Conservation (phyloP, 169 alveolate genomes). For the Amoebophrya sp. region DNA sequence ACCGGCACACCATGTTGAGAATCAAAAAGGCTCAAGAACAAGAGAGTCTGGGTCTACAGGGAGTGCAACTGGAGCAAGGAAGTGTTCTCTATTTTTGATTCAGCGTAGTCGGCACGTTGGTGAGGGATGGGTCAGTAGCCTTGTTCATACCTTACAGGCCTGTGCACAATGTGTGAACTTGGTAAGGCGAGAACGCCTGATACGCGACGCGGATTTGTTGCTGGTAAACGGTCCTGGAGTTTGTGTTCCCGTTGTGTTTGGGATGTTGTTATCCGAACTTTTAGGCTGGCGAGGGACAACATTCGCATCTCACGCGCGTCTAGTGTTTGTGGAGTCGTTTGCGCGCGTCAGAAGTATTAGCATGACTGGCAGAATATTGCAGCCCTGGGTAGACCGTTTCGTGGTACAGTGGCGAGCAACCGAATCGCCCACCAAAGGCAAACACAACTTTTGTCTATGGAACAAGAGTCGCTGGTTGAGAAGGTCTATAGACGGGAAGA, state of each 20-base stretch:
- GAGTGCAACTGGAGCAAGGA: too few species aligned
- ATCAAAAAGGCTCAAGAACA: too few species aligned
- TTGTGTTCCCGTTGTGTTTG: not conserved
- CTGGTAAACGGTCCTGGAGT: not conserved
- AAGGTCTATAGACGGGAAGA: too few species aligned
- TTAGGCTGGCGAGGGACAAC: not conserved
- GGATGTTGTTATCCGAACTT: not conserved
- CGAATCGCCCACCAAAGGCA: too few species aligned
- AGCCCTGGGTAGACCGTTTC: not conserved
- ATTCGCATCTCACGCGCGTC: too few species aligned
- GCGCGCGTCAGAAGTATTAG: not conserved
- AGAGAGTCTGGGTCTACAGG: too few species aligned
- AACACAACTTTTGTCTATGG: too few species aligned
- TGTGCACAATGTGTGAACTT: not conserved
- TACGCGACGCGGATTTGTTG: not conserved
- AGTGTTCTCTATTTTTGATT: too few species aligned
- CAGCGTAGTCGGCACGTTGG: conserved; percentile 3
- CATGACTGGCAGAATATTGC: not conserved
- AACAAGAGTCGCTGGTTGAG: too few species aligned
- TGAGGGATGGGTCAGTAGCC: not conserved
- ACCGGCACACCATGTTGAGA: too few species aligned
- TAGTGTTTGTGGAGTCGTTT: not conserved
- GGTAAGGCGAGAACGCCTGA: not conserved
- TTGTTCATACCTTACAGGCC: not conserved
- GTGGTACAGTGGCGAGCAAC: conserved; percentile 5